A percentile compares a stretch with the other conserved stretches of the same genome.
These are phyloP conservation scores for Arachis stenosperma DNA, from an alignment of 306 rosid species.

Conservation along the genomic window DNA sequence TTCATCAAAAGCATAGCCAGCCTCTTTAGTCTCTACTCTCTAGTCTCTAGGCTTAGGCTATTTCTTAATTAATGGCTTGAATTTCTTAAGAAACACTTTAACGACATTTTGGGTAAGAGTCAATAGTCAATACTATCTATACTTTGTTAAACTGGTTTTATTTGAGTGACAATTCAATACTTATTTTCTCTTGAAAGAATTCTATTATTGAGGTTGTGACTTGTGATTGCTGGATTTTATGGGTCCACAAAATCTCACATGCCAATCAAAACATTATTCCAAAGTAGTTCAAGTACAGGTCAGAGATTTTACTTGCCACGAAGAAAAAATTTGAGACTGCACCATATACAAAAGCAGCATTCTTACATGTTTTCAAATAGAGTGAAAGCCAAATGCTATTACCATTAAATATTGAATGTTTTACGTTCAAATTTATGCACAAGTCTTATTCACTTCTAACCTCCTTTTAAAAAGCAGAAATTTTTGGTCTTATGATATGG, in stretches of 20 bases:
- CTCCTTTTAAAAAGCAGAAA: too few relatives aligned
- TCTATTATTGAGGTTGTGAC: neutral
- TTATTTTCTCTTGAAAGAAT: neutral
- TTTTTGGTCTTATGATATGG: neutral
- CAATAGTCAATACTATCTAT: neutral
- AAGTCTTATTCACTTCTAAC: too few relatives aligned
- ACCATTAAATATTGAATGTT: too few relatives aligned
- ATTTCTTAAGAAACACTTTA: neutral
- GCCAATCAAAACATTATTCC: conserved; percentile 1
- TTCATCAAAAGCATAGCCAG: neutral
- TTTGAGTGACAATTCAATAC: neutral
- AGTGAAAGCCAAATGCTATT: too few relatives aligned
- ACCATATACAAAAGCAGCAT: conserved; percentile 17
- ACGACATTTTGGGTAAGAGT: neutral
- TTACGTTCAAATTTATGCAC: too few relatives aligned
- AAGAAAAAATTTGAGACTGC: conserved; percentile 4
- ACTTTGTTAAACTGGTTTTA: too few relatives aligned
- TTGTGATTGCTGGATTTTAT: neutral
- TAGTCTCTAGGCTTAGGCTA: neutral
- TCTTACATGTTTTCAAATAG: neutral
- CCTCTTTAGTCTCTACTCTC: neutral
- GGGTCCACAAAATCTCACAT: conserved; percentile 38
- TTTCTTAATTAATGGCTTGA: neutral
- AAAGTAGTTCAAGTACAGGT: conserved; percentile 6
- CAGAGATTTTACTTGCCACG: neutral